Evolutionary conservation across 2,329 filamentous ascomycete species (phyloP).

Genomic region (Nemania sp.): DNA sequence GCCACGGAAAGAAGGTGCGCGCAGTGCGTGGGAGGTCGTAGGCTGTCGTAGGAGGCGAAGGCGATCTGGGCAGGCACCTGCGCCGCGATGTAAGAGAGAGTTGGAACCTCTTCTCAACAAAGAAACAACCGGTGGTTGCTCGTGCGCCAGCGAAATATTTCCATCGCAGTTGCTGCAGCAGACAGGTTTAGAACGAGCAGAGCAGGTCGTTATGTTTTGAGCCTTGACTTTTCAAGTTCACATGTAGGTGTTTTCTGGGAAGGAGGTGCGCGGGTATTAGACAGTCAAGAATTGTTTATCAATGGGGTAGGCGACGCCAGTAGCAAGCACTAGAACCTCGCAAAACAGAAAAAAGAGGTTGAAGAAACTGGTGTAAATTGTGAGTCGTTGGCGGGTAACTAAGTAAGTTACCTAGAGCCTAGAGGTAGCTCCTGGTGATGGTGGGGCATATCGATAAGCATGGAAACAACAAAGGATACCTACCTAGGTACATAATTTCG

Average conservation of each 20-base stretch:
- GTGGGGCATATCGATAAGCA: background rate
- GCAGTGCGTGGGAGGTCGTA: background rate
- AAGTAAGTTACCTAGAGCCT: too few species aligned
- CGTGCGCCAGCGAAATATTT: slow-evolving; percentile 11
- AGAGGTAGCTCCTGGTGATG: too few species aligned
- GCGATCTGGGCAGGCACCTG: background rate
- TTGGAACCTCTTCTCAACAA: slow-evolving; percentile 4
- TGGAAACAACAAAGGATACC: background rate
- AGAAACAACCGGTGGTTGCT: slow-evolving; percentile 26
- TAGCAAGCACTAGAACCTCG: background rate
- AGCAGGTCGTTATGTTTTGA: too few species aligned
- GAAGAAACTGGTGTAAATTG: background rate
- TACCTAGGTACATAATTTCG: too few species aligned
- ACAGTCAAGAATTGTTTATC: background rate
- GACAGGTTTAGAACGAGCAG: background rate
- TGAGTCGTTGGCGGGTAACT: background rate
- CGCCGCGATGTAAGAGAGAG: background rate
- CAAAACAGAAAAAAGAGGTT: background rate
- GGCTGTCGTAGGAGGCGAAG: background rate
- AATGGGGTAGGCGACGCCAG: background rate
- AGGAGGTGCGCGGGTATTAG: background rate
- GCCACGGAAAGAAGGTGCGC: slow-evolving; percentile 22
- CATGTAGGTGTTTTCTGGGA: background rate
- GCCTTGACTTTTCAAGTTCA: background rate
- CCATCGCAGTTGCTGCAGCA: slow-evolving; percentile 25